Percentiles rank a stretch among this genome's conserved stretches.
Evolutionary conservation across 345 rosid species (phyloP).

Genomic region (Ailanthus altissimus): DNA sequence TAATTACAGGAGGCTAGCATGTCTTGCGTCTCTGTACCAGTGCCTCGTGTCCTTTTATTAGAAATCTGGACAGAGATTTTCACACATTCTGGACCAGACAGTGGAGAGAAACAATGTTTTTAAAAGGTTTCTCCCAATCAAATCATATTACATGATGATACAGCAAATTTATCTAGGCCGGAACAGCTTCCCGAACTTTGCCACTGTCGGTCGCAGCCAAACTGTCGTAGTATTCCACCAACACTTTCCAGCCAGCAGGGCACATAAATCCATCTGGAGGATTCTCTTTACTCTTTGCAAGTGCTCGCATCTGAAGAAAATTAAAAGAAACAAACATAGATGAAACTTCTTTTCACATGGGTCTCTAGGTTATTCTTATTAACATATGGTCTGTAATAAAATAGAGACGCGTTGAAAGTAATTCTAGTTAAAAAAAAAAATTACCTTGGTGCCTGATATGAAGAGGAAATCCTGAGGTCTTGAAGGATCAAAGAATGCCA

Average conservation of each 20-base stretch:
- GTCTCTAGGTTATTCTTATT: background rate
- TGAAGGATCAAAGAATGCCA: slow-evolving; percentile 97
- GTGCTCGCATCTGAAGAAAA: slow-evolving; percentile 71
- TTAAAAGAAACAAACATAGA: background rate
- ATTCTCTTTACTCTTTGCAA: slow-evolving; percentile 89
- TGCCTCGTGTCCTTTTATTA: slow-evolving; percentile 30
- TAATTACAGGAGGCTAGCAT: background rate
- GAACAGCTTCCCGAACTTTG: slow-evolving; percentile 27
- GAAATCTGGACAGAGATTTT: slow-evolving; percentile 23
- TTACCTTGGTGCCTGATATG: slow-evolving; percentile 97
- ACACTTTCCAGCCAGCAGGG: slow-evolving; percentile 92
- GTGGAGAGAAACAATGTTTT: slow-evolving; percentile 20
- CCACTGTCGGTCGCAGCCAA: slow-evolving; percentile 44
- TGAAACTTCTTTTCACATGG: background rate
- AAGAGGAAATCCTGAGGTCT: slow-evolving; percentile 89
- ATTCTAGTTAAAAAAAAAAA: background rate
- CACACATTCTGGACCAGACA: slow-evolving; percentile 1
- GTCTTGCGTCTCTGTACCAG: slow-evolving; percentile 11
- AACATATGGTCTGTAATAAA: background rate
- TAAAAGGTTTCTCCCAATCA: slow-evolving; percentile 26
- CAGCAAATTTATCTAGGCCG: slow-evolving; percentile 43
- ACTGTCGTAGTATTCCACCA: slow-evolving; percentile 87
- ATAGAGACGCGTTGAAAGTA: background rate
- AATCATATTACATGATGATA: slow-evolving; percentile 20
- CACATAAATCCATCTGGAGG: slow-evolving; percentile 99